These are phyloP conservation scores for Venturia effusa DNA, from an alignment of 2,329 filamentous ascomycete genomes.

Conservation along the genomic window DNA sequence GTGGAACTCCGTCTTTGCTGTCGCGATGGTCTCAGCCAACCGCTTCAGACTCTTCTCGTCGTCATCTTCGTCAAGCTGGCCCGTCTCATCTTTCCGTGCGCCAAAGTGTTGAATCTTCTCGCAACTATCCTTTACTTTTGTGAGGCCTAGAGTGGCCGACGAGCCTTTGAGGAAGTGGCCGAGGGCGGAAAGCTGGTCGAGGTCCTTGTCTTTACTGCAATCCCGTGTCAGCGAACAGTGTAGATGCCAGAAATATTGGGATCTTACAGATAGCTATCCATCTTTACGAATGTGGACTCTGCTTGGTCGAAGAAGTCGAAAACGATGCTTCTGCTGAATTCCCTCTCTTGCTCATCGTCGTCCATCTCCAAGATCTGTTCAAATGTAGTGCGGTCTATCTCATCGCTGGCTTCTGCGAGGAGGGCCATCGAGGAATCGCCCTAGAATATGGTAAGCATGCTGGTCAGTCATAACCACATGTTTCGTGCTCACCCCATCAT, in stretches of 20 bases:
- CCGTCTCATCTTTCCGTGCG: constrained; percentile 68
- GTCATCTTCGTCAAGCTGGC: constrained; percentile 54
- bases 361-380: constrained; percentile 98
- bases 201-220: constrained; percentile 53
- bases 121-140: constrained; percentile 83
- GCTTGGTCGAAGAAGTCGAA: constrained; percentile 90
- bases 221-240: background rate
- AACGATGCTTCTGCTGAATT: constrained; percentile 84
- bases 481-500: background rate
- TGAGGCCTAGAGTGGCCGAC: constrained; percentile 83
- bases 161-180: constrained; percentile 98
- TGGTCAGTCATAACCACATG: background rate
- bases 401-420: constrained; percentile 34
- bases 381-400: constrained; percentile 72
- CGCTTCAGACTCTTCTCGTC: constrained; percentile 56
- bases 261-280: constrained; percentile 74
- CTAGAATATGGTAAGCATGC: background rate
- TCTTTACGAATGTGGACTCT: constrained; percentile 71
- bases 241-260: background rate
- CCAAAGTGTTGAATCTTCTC: constrained; percentile 96
- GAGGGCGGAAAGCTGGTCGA: constrained; percentile 66
- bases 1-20: constrained; percentile 66
- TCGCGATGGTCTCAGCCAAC: constrained; percentile 57
- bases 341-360: constrained; percentile 72
- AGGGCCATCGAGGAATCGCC: background rate